Evolutionary conservation across 768 basidiomycete species (phyloP), one percentile per base, ranked within the genome.

Genomic region (Daedaleopsis nitida): DNA sequence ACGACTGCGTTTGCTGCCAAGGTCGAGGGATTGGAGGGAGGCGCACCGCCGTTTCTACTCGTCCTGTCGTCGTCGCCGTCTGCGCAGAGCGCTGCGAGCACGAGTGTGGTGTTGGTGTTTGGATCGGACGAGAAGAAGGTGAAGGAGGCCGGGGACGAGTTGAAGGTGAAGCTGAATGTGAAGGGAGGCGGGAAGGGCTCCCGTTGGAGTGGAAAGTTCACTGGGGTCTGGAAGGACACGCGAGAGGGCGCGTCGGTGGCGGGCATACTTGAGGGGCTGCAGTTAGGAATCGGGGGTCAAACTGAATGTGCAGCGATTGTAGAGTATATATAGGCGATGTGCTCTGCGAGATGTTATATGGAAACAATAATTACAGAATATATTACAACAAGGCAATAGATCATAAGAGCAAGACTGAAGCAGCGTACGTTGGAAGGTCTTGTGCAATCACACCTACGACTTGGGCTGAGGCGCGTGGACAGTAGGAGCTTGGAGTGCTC

Each of bases 121-220:
- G 87, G 89, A 1, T 81, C 82, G 5, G 83, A 86, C 32, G 86
- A 86, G 39, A 77, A 81, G 54, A 75, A 74, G 11, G 86, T 90
- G 17, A 89, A 86, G 72, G 77, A 74, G 62, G 75, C 74, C 1
- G 88, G 88, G 3, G 86, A 86, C 3, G 76, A 70, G 24, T 70
- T 89, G 45, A 90, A 84, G 70, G 69, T 73, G 5, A 85, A 80
- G 64, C 75, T 89, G 32, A 77, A 78, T 10, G 78, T 89, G 50
- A 93, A 87, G 75, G 92, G 92, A 8, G 92, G 92, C 12, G 90
- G 91, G 5, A 91, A 88, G 68, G 91, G 89, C 1, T 65, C 76
- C 17, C 83, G 81, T 66, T 92, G 91, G 87, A 91, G 90, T 62
- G 91, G 91, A 11, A 88, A 92, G 70, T 81, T 80, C 57, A 78